Evolutionary conservation across 108 stramenopile genomes (phyloP).

Genomic region (Nitzschia sp.): DNA sequence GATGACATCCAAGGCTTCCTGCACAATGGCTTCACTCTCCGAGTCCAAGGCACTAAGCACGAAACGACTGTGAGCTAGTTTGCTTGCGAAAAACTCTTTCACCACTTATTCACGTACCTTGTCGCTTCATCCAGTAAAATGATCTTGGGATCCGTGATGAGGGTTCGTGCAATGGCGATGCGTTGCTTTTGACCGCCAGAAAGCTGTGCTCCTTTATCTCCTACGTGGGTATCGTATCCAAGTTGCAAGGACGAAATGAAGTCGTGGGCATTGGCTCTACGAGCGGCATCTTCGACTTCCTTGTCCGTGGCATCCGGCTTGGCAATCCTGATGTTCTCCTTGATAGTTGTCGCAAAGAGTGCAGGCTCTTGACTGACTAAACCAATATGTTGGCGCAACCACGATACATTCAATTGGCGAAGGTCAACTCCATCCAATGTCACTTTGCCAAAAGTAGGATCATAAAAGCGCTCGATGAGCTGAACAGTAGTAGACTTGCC

Average conservation of each 20-base stretch:
- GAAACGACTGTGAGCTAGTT: neutral
- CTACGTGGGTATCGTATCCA: slow-evolving; percentile 78
- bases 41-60: slow-evolving; percentile 67
- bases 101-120: slow-evolving; percentile 58
- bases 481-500: slow-evolving; percentile 73
- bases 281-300: slow-evolving; percentile 72
- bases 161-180: slow-evolving; percentile 83
- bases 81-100: too few relatives aligned
- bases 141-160: slow-evolving; percentile 66
- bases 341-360: slow-evolving; percentile 78
- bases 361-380: slow-evolving; percentile 85
- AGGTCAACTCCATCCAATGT: slow-evolving; percentile 78
- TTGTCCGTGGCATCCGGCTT: slow-evolving; percentile 46
- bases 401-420: slow-evolving; percentile 58
- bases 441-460: slow-evolving; percentile 58
- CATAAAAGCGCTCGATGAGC: slow-evolving; percentile 84
- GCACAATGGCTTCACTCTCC: slow-evolving; percentile 73
- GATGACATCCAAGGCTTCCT: slow-evolving; percentile 75
- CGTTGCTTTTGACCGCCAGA: slow-evolving; percentile 53
- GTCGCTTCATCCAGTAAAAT: slow-evolving; percentile 72
- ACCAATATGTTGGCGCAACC: slow-evolving; percentile 78
- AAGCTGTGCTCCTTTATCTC: slow-evolving; percentile 48
- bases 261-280: slow-evolving; percentile 78
- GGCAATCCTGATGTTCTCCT: slow-evolving; percentile 83
- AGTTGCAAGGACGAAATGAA: slow-evolving; percentile 64